phyloP scores from a whole-genome alignment of 371 early-diverging fungal genomes.

The Mortierella sp. region DNA sequence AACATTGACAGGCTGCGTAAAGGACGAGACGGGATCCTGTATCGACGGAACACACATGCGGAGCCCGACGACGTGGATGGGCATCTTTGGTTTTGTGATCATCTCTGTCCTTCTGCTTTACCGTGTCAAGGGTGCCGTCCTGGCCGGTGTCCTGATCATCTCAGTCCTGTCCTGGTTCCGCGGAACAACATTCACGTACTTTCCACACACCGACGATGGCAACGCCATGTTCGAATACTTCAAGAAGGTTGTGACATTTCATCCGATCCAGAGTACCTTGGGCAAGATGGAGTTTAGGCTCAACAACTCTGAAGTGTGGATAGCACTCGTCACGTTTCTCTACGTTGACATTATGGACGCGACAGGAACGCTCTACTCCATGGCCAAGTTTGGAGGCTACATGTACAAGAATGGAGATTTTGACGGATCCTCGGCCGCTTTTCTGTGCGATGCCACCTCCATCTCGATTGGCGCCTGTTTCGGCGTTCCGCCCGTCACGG shows the following conservation, averaged over 20 bases:
- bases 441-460: constrained; percentile 74
- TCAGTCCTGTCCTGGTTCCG: constrained; percentile 79
- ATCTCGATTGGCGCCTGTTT: constrained; percentile 76
- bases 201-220: constrained; percentile 74
- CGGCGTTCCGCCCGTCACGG: constrained; percentile 80
- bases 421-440: constrained; percentile 78
- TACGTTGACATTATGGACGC: constrained; percentile 86
- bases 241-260: constrained; percentile 75
- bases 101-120: constrained; percentile 70
- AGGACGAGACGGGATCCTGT: constrained; percentile 64
- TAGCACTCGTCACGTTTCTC: constrained; percentile 82
- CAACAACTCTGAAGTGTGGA: constrained; percentile 70
- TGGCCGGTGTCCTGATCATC: constrained; percentile 74
- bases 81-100: constrained; percentile 77
- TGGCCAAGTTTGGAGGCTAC: constrained; percentile 86
- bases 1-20: constrained; percentile 67
- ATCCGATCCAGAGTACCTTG: constrained; percentile 65
- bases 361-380: constrained; percentile 82
- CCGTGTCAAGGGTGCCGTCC: constrained; percentile 77
- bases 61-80: constrained; percentile 75
- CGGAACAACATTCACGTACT: constrained; percentile 73
- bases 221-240: constrained; percentile 75
- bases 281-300: constrained; percentile 73
- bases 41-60: constrained; percentile 66
- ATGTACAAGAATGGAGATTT: constrained; percentile 79